Evolutionary conservation across 805 yeast species (phyloP).

Genomic region (Kurtzmaniella cleridarum): DNA sequence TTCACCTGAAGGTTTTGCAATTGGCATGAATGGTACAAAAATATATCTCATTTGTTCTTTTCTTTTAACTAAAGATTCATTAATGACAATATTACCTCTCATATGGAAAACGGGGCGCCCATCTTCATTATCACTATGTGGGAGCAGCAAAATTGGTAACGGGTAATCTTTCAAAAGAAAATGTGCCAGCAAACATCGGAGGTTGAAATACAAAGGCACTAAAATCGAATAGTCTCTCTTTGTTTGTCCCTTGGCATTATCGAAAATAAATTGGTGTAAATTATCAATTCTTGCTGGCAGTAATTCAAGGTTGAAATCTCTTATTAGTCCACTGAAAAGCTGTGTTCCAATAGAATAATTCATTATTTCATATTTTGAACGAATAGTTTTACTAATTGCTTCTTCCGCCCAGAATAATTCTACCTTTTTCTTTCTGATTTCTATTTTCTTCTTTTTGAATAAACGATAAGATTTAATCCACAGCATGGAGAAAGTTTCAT

Average conservation of each 20-base stretch:
- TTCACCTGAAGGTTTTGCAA: conserved; percentile 29
- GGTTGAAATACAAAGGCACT: conserved; percentile 42
- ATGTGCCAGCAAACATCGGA: conserved; percentile 39
- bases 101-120: conserved; percentile 22
- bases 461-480: conserved; percentile 29
- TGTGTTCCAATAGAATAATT: conserved; percentile 30
- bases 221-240: conserved; percentile 49
- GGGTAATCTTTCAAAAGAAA: conserved; percentile 51
- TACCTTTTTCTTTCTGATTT: conserved; percentile 21
- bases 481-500: conserved; percentile 22
- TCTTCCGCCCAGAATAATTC: conserved; percentile 32
- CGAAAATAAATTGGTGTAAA: conserved; percentile 31
- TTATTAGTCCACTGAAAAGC: conserved; percentile 24
- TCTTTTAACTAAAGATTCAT: conserved; percentile 46
- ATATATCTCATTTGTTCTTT: conserved; percentile 42
- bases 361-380: conserved; percentile 30
- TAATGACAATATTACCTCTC: conserved; percentile 47
- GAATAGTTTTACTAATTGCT: conserved; percentile 21
- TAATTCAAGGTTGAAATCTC: conserved; percentile 24
- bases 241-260: conserved; percentile 47
- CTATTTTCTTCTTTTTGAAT: conserved; percentile 18
- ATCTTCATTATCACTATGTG: conserved; percentile 18
- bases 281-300: conserved; percentile 19
- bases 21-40: conserved; percentile 56
- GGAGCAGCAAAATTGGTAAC: conserved; percentile 51